These are phyloP conservation scores for Blepharisma undulans DNA, from an alignment of 169 alveolate species.

Conservation along the genomic window DNA sequence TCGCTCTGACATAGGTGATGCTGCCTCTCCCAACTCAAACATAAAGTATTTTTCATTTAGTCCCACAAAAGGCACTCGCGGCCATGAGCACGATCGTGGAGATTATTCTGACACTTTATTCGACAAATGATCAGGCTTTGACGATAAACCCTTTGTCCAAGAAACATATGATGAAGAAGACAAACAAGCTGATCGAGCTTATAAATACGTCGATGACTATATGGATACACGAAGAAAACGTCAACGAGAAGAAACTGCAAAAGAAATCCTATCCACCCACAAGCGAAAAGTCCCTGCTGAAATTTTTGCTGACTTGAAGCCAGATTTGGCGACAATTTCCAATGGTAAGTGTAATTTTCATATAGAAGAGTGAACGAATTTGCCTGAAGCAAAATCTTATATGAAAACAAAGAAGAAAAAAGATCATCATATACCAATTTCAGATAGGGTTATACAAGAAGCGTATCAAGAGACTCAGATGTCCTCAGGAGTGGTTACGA, in stretches of 20 bases:
- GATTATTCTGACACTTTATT: slow-evolving; percentile 90
- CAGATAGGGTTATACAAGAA: neutral
- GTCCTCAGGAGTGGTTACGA: neutral
- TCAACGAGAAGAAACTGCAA: slow-evolving; percentile 42
- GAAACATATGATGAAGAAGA: slow-evolving; percentile 68
- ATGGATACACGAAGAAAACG: slow-evolving; percentile 65
- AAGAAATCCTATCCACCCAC: slow-evolving; percentile 45
- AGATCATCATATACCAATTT: neutral
- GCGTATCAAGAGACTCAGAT: neutral
- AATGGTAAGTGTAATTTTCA: slow-evolving; percentile 8
- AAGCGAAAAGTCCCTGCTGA: slow-evolving; percentile 50
- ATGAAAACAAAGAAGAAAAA: neutral
- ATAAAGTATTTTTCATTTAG: neutral
- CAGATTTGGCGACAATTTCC: slow-evolving; percentile 35
- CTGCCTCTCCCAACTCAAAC: slow-evolving; percentile 56
- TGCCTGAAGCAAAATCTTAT: slow-evolving; percentile 33
- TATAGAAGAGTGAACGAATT: slow-evolving; percentile 4
- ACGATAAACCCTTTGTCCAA: slow-evolving; percentile 62
- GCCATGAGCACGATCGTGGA: slow-evolving; percentile 76
- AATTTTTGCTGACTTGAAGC: slow-evolving; percentile 62
- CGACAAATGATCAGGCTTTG: slow-evolving; percentile 94
- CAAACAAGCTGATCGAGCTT: slow-evolving; percentile 68
- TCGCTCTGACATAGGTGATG: slow-evolving; percentile 97
- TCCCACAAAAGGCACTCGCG: slow-evolving; percentile 22
- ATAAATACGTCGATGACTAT: slow-evolving; percentile 57